Conservation (phyloP, 306 rosid genomes). For the Carpinus viminea region DNA sequence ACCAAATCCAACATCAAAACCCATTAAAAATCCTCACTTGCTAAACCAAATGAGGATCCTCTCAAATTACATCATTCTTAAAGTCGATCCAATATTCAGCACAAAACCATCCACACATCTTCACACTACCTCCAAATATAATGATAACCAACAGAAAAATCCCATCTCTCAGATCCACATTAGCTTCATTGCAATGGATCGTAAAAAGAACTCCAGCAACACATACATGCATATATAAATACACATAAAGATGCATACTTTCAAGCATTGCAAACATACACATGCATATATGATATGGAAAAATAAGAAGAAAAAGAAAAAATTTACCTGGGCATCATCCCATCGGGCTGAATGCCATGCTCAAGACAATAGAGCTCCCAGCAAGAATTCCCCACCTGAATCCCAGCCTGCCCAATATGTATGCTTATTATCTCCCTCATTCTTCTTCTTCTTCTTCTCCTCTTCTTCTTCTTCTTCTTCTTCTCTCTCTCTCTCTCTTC, state of each 20-base stretch:
- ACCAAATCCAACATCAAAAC: constrained; percentile 1
- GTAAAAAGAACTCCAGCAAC: background rate
- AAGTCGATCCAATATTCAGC: background rate
- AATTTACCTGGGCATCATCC: constrained; percentile 81
- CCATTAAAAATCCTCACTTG: background rate
- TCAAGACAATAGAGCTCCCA: constrained; percentile 99
- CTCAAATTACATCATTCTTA: background rate
- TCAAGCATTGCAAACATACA: background rate
- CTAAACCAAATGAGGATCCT: background rate
- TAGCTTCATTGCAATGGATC: background rate
- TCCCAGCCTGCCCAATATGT: constrained; percentile 97
- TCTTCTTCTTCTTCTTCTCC: background rate
- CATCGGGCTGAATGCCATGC: constrained; percentile 92
- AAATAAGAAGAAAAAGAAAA: background rate
- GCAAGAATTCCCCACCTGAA: constrained; percentile 95
- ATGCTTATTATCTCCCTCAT: constrained; percentile 97
- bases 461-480: background rate
- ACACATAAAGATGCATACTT: no score
- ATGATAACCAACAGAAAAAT: background rate
- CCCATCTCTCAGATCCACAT: constrained; percentile 1
- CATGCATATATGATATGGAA: background rate
- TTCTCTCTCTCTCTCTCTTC: background rate
- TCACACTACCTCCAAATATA: constrained; percentile 2
- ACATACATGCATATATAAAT: background rate
- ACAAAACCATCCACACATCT: background rate